Evolutionary conservation across 805 yeast species (phyloP), one percentile per base, ranked within the genome.

Genomic region (Candida sithepensis): DNA sequence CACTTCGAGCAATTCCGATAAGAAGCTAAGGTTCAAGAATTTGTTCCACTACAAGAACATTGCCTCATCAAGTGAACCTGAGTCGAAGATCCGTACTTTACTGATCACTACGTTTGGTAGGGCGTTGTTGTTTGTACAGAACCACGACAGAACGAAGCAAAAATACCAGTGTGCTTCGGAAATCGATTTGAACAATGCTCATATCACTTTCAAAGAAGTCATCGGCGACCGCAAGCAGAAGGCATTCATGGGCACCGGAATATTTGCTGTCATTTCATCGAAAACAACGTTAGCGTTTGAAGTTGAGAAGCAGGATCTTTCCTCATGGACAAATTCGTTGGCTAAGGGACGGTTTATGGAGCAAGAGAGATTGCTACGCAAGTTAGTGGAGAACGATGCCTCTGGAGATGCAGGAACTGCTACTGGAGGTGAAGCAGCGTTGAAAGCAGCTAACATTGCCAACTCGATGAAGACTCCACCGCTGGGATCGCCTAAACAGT

Each of bases 91-190:
- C 9, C 74, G 87, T 52, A 74, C 83, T 1, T 55, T 84, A 49
- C 53, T 85, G 13, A 67, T 84, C 0, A 85, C 91, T 2, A 71
- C 80, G 1, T 74, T 74, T 58, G 92, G 90, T 1, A 69, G 91
- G 42, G 80, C 78, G 0, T 63, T 86, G 49, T 58, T 85, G 1
- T 79, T 85, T 50, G 65, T 74, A 28, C 69, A 65, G 38, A 75
- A 69, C 46, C 57, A 56, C 33, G 64, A 60, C 20, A 47, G 66
- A 10, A 65, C 63, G 9, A 65, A 68, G 19, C 69, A 66, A 7
- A 71, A 70, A 32, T 72, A 75, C 56, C 77, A 76, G 48, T 58
- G 83, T 39, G 68, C 74, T 16, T 69, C 75, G 16, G 89, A 84
- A 48, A 71, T 86, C 32, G 74, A 73, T 52, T 62, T 85, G 38